Evolutionary conservation across 2,329 filamentous ascomycete genomes (phyloP).

Genomic region (Neonectria magnoliae): DNA sequence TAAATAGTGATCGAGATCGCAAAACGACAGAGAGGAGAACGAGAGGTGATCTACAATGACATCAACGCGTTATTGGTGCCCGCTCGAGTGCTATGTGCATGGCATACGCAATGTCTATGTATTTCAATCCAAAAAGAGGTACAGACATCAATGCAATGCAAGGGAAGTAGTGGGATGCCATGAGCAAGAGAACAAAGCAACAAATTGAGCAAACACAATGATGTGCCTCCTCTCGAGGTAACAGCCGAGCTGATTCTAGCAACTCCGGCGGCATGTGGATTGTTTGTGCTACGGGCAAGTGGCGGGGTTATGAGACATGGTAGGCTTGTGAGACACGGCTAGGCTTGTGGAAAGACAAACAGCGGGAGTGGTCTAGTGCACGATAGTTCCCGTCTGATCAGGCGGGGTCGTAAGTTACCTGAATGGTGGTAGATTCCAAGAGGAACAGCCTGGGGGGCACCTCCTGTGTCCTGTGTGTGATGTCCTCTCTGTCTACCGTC

Average conservation of each 20-base stretch:
- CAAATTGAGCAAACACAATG: not conserved
- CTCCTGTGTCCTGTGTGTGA: no score
- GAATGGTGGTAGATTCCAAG: no score
- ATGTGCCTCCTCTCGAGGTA: not conserved
- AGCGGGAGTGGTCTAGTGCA: not conserved
- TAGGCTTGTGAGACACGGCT: constrained; percentile 2
- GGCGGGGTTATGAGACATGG: constrained; percentile 12
- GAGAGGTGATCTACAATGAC: not conserved
- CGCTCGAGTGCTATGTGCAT: not conserved
- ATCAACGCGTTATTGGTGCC: not conserved
- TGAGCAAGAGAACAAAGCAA: not conserved
- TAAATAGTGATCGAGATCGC: not conserved
- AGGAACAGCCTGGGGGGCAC: no score
- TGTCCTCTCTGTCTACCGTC: not conserved
- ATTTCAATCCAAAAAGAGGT: not conserved
- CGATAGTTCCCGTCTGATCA: not conserved
- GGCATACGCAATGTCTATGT: not conserved
- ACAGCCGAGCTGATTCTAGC: not conserved
- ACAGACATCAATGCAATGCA: not conserved
- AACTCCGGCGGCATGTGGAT: not conserved
- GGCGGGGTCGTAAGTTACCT: no score
- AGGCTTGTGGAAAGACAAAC: not conserved
- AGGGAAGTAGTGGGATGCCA: not conserved
- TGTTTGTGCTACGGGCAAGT: not conserved
- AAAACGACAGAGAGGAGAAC: not conserved